Evolutionary conservation across 169 alveolate species (phyloP).

Genomic region (Cryptosporidium viatorum): DNA sequence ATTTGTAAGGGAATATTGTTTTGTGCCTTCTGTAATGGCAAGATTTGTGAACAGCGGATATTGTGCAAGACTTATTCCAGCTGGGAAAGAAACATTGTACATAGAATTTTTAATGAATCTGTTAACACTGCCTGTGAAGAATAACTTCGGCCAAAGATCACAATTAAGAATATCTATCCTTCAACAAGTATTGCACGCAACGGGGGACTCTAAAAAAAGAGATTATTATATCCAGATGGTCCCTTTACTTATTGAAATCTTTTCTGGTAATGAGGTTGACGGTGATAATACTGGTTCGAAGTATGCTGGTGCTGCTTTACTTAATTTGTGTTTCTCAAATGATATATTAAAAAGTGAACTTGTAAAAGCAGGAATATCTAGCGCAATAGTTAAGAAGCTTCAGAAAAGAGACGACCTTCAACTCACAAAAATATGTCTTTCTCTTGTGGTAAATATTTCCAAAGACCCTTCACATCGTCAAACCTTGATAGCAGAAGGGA

Average conservation of each 20-base stretch:
- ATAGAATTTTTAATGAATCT: constrained; percentile 61
- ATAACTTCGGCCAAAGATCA: constrained; percentile 56
- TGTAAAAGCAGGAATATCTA: constrained; percentile 40
- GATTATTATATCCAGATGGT: constrained; percentile 55
- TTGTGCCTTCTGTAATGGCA: constrained; percentile 72
- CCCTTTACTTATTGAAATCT: constrained; percentile 57
- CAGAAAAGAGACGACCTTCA: constrained; percentile 61
- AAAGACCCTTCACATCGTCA: constrained; percentile 55
- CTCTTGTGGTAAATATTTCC: constrained; percentile 37
- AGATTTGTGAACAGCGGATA: constrained; percentile 69
- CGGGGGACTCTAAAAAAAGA: constrained; percentile 23
- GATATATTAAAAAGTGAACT: constrained; percentile 32
- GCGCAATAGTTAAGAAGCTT: constrained; percentile 14
- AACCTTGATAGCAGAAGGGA: constrained; percentile 49
- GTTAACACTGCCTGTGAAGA: constrained; percentile 23
- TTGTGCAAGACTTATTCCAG: constrained; percentile 69
- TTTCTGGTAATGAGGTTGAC: constrained; percentile 24
- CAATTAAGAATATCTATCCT: constrained; percentile 58
- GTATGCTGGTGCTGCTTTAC: constrained; percentile 56
- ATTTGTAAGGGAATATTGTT: constrained; percentile 48
- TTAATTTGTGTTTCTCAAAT: constrained; percentile 50
- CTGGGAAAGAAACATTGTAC: constrained; percentile 52
- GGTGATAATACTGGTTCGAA: constrained; percentile 36
- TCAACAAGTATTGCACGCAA: constrained; percentile 65
- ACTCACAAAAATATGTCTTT: constrained; percentile 56